Evolutionary conservation across 2,329 filamentous ascomycete species (phyloP).

Genomic region (Magnaporthiopsis rhizophila): DNA sequence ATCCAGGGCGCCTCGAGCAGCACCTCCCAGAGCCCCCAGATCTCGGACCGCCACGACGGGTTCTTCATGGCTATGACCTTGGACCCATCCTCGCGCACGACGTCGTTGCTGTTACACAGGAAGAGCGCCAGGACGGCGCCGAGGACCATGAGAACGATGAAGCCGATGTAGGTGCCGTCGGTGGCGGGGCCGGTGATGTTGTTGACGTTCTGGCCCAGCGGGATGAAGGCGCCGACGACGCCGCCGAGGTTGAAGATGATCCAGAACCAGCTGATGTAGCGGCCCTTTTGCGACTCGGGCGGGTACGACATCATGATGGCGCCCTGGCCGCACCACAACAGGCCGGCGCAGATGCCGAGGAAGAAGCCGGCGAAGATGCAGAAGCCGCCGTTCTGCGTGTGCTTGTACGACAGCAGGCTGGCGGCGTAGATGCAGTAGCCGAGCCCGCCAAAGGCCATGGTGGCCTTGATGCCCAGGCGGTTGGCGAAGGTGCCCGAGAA

Average conservation of each 20-base stretch:
- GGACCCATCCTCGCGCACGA: conserved; percentile 70
- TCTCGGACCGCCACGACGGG: conserved; percentile 75
- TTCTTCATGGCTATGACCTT: conserved; percentile 84
- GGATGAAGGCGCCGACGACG: conserved; percentile 74
- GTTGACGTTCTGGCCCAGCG: conserved; percentile 56
- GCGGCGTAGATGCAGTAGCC: conserved; percentile 71
- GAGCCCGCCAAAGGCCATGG: conserved; percentile 63
- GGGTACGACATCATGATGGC: conserved; percentile 90
- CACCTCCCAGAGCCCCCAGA: conserved; percentile 68
- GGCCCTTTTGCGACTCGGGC: conserved; percentile 70
- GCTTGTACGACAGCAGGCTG: conserved; percentile 62
- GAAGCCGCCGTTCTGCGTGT: conserved; percentile 60
- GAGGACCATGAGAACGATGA: conserved; percentile 19
- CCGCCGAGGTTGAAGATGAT: conserved; percentile 89
- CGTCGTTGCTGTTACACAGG: conserved; percentile 62
- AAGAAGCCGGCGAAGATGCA: conserved; percentile 69
- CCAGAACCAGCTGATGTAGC: conserved; percentile 89
- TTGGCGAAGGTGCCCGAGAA: conserved; percentile 74
- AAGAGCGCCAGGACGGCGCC: conserved; percentile 46
- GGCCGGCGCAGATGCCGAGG: conserved; percentile 69
- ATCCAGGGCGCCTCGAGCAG: conserved; percentile 65
- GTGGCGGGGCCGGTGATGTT: conserved; percentile 12
- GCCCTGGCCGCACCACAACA: conserved; percentile 77
- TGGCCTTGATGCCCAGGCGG: conserved; percentile 60
- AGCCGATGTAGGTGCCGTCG: conserved; percentile 18